Evolutionary conservation across 2,329 filamentous ascomycete species (phyloP).

Genomic region (Trichophyton rubrum): DNA sequence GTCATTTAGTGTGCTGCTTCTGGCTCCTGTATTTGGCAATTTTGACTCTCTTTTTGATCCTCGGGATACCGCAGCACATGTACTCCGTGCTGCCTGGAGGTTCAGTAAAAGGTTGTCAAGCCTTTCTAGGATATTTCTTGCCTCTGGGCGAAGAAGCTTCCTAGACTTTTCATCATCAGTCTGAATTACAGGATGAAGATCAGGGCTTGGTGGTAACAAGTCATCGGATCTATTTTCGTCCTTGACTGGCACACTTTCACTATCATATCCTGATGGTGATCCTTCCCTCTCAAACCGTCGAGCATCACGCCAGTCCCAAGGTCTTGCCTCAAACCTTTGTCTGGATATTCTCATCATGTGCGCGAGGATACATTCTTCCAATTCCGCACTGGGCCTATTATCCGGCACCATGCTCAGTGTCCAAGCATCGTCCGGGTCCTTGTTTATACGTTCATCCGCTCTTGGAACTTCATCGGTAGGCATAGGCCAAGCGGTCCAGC

Average conservation of each 20-base stretch:
- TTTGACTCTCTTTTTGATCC: neutral
- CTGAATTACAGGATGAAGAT: conserved; percentile 42
- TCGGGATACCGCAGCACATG: conserved; percentile 26
- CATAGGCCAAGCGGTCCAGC: conserved; percentile 82
- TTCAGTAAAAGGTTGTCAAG: conserved; percentile 58
- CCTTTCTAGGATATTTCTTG: conserved; percentile 56
- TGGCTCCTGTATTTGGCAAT: neutral
- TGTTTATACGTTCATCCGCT: conserved; percentile 38
- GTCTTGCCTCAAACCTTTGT: conserved; percentile 43
- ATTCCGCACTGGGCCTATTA: conserved; percentile 43
- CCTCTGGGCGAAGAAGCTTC: conserved; percentile 52
- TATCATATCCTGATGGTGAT: conserved; percentile 9
- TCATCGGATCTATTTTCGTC: conserved; percentile 10
- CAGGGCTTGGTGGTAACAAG: conserved; percentile 14
- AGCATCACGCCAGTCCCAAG: conserved; percentile 19
- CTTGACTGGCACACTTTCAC: conserved; percentile 2
- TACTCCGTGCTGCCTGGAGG: conserved; percentile 54
- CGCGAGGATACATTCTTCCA: conserved; percentile 61
- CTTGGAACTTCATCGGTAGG: conserved; percentile 49
- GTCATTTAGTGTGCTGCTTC: neutral
- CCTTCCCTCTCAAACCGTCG: conserved; percentile 5
- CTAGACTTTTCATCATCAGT: conserved; percentile 59
- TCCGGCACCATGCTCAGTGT: conserved; percentile 38
- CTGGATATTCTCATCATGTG: conserved; percentile 55
- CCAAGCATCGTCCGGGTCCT: conserved; percentile 40